Conservation (phyloP, 352 stramenopile genomes). For the Phytophthora idaei region DNA sequence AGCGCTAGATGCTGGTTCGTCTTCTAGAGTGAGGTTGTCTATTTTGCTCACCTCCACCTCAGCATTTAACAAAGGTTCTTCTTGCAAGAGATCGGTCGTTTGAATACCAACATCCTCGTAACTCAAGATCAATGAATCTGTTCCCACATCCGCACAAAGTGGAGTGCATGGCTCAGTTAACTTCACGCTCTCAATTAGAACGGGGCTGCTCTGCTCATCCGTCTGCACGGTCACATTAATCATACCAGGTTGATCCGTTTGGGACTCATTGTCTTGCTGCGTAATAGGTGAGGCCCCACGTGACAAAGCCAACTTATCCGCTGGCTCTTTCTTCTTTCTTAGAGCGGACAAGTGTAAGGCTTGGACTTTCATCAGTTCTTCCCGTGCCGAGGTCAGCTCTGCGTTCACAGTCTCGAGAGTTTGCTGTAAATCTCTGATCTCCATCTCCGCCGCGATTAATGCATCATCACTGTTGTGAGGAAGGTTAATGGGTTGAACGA, state of each 20-base stretch:
- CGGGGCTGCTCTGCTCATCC: constrained; percentile 3
- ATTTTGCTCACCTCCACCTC: constrained; percentile 10
- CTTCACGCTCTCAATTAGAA: constrained; percentile 1
- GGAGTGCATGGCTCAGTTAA: not conserved
- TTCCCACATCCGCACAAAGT: constrained; percentile 26
- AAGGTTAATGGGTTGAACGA: not conserved
- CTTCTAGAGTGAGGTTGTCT: not conserved
- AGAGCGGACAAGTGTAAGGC: constrained; percentile 40
- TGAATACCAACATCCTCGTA: constrained; percentile 27
- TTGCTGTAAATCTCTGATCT: constrained; percentile 51
- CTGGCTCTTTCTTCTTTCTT: constrained; percentile 54
- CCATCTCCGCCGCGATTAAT: constrained; percentile 24
- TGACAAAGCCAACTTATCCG: constrained; percentile 39
- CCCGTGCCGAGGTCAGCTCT: constrained; percentile 43
- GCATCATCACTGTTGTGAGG: constrained; percentile 12
- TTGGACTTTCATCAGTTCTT: constrained; percentile 58
- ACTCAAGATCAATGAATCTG: constrained; percentile 18
- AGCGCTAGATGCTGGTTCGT: not conserved
- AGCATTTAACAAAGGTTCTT: constrained; percentile 10
- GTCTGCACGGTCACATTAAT: constrained; percentile 22
- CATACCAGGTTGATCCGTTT: constrained; percentile 15
- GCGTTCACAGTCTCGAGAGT: constrained; percentile 49
- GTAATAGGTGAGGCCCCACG: constrained; percentile 11
- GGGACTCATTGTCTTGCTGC: constrained; percentile 12
- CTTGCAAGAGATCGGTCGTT: constrained; percentile 16